Percentiles rank a stretch among this genome's conserved stretches.
These are phyloP conservation scores for Teratosphaeria destructans DNA, from an alignment of 2,329 filamentous ascomycete genomes.

Conservation along the genomic window DNA sequence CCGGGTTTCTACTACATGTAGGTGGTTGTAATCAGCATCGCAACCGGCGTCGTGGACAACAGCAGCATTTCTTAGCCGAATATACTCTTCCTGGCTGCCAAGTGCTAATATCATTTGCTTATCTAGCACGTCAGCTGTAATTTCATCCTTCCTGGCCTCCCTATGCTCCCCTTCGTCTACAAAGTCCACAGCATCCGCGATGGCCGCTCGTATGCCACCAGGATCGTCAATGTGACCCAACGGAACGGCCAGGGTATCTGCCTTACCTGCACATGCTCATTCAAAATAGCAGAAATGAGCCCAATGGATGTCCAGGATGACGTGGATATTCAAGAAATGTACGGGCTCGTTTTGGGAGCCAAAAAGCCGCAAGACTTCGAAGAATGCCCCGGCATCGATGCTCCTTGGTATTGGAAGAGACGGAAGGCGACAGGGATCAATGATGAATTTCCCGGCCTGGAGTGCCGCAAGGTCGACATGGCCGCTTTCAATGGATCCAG, in stretches of 20 bases:
- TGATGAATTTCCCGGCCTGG: conserved; percentile 35
- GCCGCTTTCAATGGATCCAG: conserved; percentile 32
- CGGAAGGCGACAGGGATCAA: conserved; percentile 27
- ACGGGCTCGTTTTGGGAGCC: conserved; percentile 23
- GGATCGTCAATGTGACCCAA: conserved; percentile 43
- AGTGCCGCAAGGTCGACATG: conserved; percentile 46
- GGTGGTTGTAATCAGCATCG: not conserved
- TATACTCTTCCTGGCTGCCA: not conserved
- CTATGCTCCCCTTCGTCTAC: conserved; percentile 35
- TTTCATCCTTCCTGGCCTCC: conserved; percentile 40
- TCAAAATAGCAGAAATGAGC: conserved; percentile 36
- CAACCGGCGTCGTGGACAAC: too few relatives aligned
- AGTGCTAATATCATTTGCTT: conserved; percentile 5
- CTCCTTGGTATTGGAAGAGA: conserved; percentile 26
- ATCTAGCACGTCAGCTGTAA: conserved; percentile 43
- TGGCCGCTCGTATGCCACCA: conserved; percentile 39
- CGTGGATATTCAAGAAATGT: conserved; percentile 26
- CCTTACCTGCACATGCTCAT: conserved; percentile 44
- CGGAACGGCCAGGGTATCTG: conserved; percentile 34
- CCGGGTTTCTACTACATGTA: conserved; percentile 44
- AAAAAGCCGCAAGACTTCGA: conserved; percentile 23
- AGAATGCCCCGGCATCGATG: conserved; percentile 27
- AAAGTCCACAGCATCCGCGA: conserved; percentile 41
- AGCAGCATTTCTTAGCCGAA: not conserved
- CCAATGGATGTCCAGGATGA: conserved; percentile 26